Base-by-base conservation (phyloP, 2,329 filamentous ascomycete genomes). In the Nannizziopsis barbatae region DNA sequence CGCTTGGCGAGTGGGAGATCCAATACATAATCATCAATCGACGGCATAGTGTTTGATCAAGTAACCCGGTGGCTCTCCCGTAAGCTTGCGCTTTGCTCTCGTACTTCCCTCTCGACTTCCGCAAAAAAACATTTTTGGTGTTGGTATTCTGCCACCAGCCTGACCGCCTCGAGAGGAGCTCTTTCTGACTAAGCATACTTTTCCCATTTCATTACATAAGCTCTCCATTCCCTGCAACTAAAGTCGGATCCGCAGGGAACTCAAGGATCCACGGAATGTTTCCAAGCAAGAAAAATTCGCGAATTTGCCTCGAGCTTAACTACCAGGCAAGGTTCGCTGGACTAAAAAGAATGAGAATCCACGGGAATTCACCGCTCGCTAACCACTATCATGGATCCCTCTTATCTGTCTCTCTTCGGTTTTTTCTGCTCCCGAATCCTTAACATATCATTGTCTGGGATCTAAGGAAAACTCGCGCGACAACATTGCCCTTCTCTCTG, bases 1-100 rank as follows among this genome's bases (percentile, higher is more conserved):
- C 88, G 81, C 73, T 95, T 95, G 51, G 75, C 75, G 56, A 83
- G 67, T 47, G 81, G 84, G 51, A 73, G 70, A 57, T 80, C 77
- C 56, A 72, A 70, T 49, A 76, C 74, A 43, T 75, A 75, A 60
- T 76, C 55, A 48, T 63, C 60, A 50, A 63, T 41, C 18, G 66
- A 70, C 55, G 73, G 69, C 74, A 77, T 77, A 17, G 27, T 46
- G 5, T 27, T 15, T 27, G 20, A 20, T 27, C 22, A 7, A 27
- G 3, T 7, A 27, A 7, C 22, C 22, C 22, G 7, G 7, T 17
- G 12, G 4, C 5, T 3, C 35, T n/a, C 35, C 15, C 12, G 35
- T 37, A 3, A 37, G 15, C 12, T 37, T 35, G n/a, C n/a, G 9
- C 9, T 35, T 35, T 35, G 32, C 9, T 9, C 9, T n/a, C 35